Evolutionary conservation across 2,329 filamentous ascomycete genomes (phyloP).

Genomic region (Arthrobotrys sphaeroides): DNA sequence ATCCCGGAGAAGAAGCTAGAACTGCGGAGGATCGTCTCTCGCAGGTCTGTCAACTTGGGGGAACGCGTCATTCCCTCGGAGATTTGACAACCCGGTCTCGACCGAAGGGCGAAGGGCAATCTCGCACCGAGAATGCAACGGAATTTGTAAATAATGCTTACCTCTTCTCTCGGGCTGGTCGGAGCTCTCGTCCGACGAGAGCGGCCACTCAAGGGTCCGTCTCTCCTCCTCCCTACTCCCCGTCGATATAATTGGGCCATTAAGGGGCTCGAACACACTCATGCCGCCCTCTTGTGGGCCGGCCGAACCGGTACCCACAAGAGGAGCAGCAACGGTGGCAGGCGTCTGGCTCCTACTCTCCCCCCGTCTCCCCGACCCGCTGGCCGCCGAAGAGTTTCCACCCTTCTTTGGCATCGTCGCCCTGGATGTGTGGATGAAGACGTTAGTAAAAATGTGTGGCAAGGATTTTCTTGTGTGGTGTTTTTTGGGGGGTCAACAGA

Average conservation of each 20-base stretch:
- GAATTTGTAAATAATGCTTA: slow-evolving; percentile 17
- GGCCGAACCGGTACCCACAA: slow-evolving; percentile 15
- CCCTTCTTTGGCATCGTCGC: slow-evolving; percentile 52
- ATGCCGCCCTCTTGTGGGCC: background rate
- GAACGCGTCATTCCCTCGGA: background rate
- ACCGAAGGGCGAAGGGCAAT: background rate
- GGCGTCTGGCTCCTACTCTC: slow-evolving; percentile 42
- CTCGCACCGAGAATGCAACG: background rate
- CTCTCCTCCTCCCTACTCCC: slow-evolving; percentile 6
- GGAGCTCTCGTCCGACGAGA: slow-evolving; percentile 18
- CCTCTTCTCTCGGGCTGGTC: slow-evolving; percentile 13
- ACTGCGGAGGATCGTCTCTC: background rate
- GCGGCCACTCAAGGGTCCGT: slow-evolving; percentile 8
- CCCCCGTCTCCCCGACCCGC: slow-evolving; percentile 17
- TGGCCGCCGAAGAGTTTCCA: slow-evolving; percentile 45
- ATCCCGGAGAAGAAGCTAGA: background rate
- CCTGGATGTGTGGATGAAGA: slow-evolving; percentile 26
- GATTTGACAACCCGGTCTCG: background rate
- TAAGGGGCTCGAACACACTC: slow-evolving; percentile 38
- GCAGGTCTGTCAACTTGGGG: background rate
- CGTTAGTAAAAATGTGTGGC: slow-evolving; percentile 50
- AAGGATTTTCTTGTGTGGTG: slow-evolving; percentile 49
- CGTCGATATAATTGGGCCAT: slow-evolving; percentile 24
- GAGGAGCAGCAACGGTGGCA: background rate
- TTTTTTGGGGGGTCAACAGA: slow-evolving; percentile 43